phyloP scores from a whole-genome alignment of 257 asterid species.

The Jacaranda copaia region DNA sequence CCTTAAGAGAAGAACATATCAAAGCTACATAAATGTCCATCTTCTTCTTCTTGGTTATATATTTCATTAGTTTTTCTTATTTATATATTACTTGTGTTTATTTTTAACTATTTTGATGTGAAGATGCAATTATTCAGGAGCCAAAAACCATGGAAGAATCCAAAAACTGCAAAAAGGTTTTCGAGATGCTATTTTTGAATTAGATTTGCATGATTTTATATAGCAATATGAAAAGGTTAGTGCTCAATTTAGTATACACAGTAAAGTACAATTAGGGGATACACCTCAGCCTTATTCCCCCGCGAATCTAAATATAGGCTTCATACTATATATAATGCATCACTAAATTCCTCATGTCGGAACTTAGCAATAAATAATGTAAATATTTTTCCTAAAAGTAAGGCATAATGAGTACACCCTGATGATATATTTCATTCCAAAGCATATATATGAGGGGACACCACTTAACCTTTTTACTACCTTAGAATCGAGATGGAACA shows the following conservation, averaged over 20 bases:
- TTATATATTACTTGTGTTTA: neutral
- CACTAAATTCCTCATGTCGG: slow-evolving; percentile 44
- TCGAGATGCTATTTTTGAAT: slow-evolving; percentile 1
- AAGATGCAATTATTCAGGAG: neutral
- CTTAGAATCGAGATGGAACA: slow-evolving; percentile 2
- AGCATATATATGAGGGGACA: slow-evolving; percentile 29
- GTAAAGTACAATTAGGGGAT: slow-evolving; percentile 28
- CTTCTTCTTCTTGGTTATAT: neutral
- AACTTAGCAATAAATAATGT: slow-evolving; percentile 21
- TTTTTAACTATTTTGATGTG: neutral
- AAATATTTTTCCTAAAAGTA: slow-evolving; percentile 1
- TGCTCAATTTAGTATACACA: slow-evolving; percentile 14
- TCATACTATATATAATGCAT: slow-evolving; percentile 26
- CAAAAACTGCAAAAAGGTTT: neutral
- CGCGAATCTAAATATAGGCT: slow-evolving; percentile 29
- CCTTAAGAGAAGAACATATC: neutral
- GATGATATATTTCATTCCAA: neutral
- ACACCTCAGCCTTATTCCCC: slow-evolving; percentile 30
- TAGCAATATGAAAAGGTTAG: neutral
- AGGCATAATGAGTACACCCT: neutral
- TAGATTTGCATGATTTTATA: slow-evolving; percentile 6
- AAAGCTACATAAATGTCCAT: neutral
- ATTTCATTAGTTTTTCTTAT: neutral
- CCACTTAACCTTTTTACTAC: slow-evolving; percentile 11
- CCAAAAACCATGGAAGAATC: neutral